phyloP scores from a whole-genome alignment of 495 filamentous ascomycete species.

The Haplographium delicatum region DNA sequence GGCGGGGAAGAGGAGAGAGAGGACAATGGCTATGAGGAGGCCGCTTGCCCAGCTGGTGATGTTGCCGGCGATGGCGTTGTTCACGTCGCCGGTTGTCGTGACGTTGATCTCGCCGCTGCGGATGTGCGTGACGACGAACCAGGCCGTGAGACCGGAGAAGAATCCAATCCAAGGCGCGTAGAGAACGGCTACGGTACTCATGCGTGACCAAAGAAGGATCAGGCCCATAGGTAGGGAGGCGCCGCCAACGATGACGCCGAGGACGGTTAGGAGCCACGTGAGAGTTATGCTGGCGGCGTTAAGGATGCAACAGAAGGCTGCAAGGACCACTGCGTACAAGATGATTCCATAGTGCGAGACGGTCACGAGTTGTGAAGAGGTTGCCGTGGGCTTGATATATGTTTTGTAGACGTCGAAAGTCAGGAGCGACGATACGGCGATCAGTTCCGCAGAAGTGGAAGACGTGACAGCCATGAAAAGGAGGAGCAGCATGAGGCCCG shows the following conservation, averaged over 20 bases:
- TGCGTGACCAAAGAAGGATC: slow-evolving; percentile 35
- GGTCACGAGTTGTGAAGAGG: slow-evolving; percentile 37
- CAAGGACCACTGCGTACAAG: slow-evolving; percentile 42
- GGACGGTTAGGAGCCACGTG: slow-evolving; percentile 40
- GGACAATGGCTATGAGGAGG: slow-evolving; percentile 29
- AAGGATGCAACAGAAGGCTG: slow-evolving; percentile 29
- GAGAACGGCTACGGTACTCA: slow-evolving; percentile 32
- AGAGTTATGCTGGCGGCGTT: slow-evolving; percentile 40
- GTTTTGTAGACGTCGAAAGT: slow-evolving; percentile 54
- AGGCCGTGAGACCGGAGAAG: slow-evolving; percentile 14
- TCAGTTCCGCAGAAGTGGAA: slow-evolving; percentile 44
- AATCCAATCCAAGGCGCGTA: slow-evolving; percentile 32
- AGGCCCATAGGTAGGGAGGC: slow-evolving; percentile 36
- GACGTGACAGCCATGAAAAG: slow-evolving; percentile 51
- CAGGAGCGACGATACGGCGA: slow-evolving; percentile 48
- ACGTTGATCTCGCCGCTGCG: slow-evolving; percentile 30
- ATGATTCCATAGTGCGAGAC: slow-evolving; percentile 43
- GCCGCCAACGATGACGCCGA: slow-evolving; percentile 42
- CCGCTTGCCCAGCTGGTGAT: slow-evolving; percentile 32
- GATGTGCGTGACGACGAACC: slow-evolving; percentile 33
- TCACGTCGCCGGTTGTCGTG: slow-evolving; percentile 31
- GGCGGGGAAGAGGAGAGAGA: slow-evolving; percentile 32
- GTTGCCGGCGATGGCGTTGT: slow-evolving; percentile 38
- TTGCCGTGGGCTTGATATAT: slow-evolving; percentile 43
- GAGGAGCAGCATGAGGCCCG: slow-evolving; percentile 41